Base-by-base conservation (phyloP, 2,329 filamentous ascomycete species). In the Periconia sp. region DNA sequence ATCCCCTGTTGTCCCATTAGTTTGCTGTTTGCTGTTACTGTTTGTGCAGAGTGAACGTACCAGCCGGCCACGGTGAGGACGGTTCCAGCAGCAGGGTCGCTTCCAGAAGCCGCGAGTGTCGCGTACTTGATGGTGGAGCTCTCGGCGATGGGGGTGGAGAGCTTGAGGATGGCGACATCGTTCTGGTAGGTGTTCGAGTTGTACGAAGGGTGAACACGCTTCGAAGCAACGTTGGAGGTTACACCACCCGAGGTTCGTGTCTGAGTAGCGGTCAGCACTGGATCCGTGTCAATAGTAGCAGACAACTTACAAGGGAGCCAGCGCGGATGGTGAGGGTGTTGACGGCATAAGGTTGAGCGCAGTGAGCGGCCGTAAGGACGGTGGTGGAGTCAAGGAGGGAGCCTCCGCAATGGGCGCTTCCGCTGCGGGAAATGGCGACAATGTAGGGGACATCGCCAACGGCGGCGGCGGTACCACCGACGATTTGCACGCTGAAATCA, bases 401-500 rank as follows among this genome's bases (percentile, higher is more conserved):
- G 27, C 65, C 66, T 56, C 66, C 66, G 52, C 66, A 69, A 59
- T 62, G 56, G 52, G 68, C 65, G n/a, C 52, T 51, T 27, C 64
- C 64, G 43, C 44, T 43, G 5, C 30, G 9, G 49, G 65, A 63
- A 23, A 68, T 45, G 33, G 55, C 59, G 59, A 64, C 64, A 44
- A 69, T 67, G 63, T 58, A 69, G 52, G 66, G 66, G 47, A 65
- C 65, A 14, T 69, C 66, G 37, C 64, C 65, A 15, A 59, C 54
- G 15, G 50, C 6, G 40, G 66, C 66, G n/a, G 58, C 44, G 0
- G 50, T 52, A 49, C 66, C 66, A 45, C 66, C 66, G 41, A 69
- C 66, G 41, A 69, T 69, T 31, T 52, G 45, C 13, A 51, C 45
- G 14, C 44, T 41, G 20, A 41, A 27, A 23, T 43, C 45, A 37